Conservation (phyloP, 352 stramenopile species). For the Phytophthora tubulina region DNA sequence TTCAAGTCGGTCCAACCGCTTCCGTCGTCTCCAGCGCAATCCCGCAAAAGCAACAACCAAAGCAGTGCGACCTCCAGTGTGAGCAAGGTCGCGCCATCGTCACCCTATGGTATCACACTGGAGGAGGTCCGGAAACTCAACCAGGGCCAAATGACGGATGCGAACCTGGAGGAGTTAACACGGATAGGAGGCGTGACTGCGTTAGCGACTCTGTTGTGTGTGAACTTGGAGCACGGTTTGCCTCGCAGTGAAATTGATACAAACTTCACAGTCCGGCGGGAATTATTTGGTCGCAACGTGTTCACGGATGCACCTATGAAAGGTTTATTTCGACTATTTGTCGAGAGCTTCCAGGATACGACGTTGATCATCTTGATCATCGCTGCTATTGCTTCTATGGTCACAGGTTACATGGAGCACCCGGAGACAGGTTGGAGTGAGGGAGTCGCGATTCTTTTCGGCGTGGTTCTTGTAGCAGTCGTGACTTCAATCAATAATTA, state of each 20-base stretch:
- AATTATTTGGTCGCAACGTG: slow-evolving; percentile 68
- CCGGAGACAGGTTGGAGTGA: slow-evolving; percentile 94
- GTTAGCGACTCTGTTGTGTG: slow-evolving; percentile 72
- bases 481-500: slow-evolving; percentile 98
- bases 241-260: slow-evolving; percentile 68
- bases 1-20: slow-evolving; percentile 60
- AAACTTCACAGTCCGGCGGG: slow-evolving; percentile 59
- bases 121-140: slow-evolving; percentile 78
- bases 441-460: slow-evolving; percentile 94
- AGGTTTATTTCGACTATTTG: slow-evolving; percentile 79
- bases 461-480: slow-evolving; percentile 94
- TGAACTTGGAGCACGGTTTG: slow-evolving; percentile 74
- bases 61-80: slow-evolving; percentile 25
- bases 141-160: slow-evolving; percentile 85
- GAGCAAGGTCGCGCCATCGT: slow-evolving; percentile 78
- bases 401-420: slow-evolving; percentile 83
- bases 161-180: slow-evolving; percentile 67
- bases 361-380: slow-evolving; percentile 92
- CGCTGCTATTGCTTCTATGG: slow-evolving; percentile 86
- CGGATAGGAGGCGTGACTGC: slow-evolving; percentile 65
- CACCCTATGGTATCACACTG: slow-evolving; percentile 75
- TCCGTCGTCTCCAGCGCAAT: slow-evolving; percentile 33
- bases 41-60: slow-evolving; percentile 31
- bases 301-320: slow-evolving; percentile 88
- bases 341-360: slow-evolving; percentile 91